Percentiles rank a stretch among this genome's conserved stretches.
Evolutionary conservation across 352 stramenopile genomes (phyloP).

Genomic region (Lagenidium sp.): DNA sequence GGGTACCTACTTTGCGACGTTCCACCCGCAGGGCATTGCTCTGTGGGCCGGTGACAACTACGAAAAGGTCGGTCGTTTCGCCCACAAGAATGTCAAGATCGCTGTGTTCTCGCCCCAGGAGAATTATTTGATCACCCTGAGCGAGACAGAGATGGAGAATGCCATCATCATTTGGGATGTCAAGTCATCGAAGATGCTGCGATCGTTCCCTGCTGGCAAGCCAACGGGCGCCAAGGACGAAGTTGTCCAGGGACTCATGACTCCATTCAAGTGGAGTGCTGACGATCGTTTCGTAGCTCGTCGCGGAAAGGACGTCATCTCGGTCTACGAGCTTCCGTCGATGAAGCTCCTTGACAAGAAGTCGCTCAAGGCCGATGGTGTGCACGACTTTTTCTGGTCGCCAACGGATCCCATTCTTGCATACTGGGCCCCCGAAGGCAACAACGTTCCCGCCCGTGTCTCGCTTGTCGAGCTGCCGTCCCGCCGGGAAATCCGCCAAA

Average conservation of each 20-base stretch:
- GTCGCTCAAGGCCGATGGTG: constrained; percentile 90
- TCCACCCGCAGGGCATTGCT: constrained; percentile 95
- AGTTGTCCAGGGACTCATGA: constrained; percentile 75
- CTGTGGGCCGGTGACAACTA: constrained; percentile 97
- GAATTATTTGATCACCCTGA: constrained; percentile 96
- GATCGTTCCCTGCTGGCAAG: constrained; percentile 76
- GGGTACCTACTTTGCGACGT: constrained; percentile 97
- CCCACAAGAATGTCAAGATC: constrained; percentile 92
- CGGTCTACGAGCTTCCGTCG: constrained; percentile 93
- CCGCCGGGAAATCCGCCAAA: constrained; percentile 93
- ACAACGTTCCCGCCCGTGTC: constrained; percentile 93
- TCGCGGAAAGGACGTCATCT: constrained; percentile 90
- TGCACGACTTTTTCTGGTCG: constrained; percentile 98
- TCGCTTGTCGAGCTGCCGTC: constrained; percentile 95
- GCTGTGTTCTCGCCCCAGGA: constrained; percentile 94
- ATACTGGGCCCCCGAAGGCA: constrained; percentile 96
- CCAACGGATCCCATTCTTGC: constrained; percentile 91
- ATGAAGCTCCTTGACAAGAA: constrained; percentile 98
- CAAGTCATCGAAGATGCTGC: constrained; percentile 82
- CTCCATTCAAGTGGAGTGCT: constrained; percentile 93
- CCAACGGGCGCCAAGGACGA: constrained; percentile 59
- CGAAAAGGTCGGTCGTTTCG: constrained; percentile 96
- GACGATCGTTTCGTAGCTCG: constrained; percentile 95
- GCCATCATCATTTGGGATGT: constrained; percentile 98
- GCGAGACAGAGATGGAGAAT: constrained; percentile 89